These are phyloP conservation scores for Pezicula rhizophila DNA, from an alignment of 2,329 filamentous ascomycete genomes.

Conservation along the genomic window DNA sequence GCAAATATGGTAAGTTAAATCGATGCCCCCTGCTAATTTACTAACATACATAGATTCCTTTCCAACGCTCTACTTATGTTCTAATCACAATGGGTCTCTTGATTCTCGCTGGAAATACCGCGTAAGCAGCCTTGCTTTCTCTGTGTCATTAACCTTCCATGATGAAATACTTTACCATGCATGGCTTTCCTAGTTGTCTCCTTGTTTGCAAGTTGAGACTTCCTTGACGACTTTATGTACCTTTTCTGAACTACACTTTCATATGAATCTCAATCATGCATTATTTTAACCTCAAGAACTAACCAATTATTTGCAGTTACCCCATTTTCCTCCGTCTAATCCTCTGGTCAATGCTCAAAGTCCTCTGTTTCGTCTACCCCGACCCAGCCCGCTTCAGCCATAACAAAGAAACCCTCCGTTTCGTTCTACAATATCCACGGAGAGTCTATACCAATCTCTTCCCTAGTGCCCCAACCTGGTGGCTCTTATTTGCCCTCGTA, in stretches of 20 bases:
- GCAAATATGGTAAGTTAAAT: constrained; percentile 47
- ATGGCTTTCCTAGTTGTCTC: constrained; percentile 79
- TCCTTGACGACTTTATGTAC: constrained; percentile 28
- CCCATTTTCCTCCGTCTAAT: constrained; percentile 56
- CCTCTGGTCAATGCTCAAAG: constrained; percentile 45
- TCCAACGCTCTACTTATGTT: constrained; percentile 33
- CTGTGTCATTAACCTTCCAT: constrained; percentile 32
- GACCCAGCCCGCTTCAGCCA: constrained; percentile 29
- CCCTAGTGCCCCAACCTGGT: constrained; percentile 58
- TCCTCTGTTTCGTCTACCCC: constrained; percentile 33
- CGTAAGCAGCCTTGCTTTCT: constrained; percentile 21
- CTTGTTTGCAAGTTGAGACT: constrained; percentile 29
- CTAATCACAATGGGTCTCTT: constrained; percentile 46
- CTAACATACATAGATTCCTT: constrained; percentile 28
- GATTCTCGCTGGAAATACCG: constrained; percentile 60
- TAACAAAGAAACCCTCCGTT: constrained; percentile 44
- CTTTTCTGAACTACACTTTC: constrained; percentile 18
- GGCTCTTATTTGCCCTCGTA: constrained; percentile 55
- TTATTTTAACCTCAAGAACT: neutral
- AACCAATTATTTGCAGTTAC: constrained; percentile 31
- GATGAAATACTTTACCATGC: constrained; percentile 81
- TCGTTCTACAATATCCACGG: constrained; percentile 50
- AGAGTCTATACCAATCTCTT: constrained; percentile 60
- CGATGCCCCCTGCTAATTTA: constrained; percentile 11
- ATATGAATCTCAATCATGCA: neutral